Evolutionary conservation across 2,329 filamentous ascomycete species (phyloP).

Genomic region (Pseudogymnoascus sp.): DNA sequence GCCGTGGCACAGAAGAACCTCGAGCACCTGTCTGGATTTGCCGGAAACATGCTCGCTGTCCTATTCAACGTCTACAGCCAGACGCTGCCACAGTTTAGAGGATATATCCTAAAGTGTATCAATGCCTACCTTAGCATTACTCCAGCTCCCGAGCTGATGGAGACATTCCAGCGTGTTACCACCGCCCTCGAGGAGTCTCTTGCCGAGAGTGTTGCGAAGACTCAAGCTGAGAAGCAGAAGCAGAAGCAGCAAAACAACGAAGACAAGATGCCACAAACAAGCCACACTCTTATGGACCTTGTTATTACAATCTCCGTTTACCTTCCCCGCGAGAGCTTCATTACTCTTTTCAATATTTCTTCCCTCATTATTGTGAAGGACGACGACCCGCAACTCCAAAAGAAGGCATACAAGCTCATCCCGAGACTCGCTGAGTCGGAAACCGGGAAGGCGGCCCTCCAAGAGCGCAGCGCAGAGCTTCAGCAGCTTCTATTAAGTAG

Average conservation of each 20-base stretch:
- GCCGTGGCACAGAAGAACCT: constrained; percentile 70
- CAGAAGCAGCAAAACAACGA: constrained; percentile 45
- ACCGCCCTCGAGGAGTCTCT: constrained; percentile 72
- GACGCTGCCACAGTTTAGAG: constrained; percentile 84
- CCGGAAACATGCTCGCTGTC: constrained; percentile 85
- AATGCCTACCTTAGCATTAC: constrained; percentile 91
- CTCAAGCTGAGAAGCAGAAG: constrained; percentile 56
- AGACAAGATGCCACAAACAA: constrained; percentile 79
- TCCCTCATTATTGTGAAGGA: constrained; percentile 72
- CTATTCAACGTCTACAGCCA: constrained; percentile 99
- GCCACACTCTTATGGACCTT: constrained; percentile 92
- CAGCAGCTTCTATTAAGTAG: constrained; percentile 74
- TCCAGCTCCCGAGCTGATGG: constrained; percentile 66
- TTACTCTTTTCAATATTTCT: constrained; percentile 77
- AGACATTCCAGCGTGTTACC: constrained; percentile 82
- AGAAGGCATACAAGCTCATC: constrained; percentile 98
- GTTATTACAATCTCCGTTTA: constrained; percentile 95
- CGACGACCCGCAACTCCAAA: constrained; percentile 86
- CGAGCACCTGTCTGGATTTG: constrained; percentile 67
- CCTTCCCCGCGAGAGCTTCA: constrained; percentile 78
- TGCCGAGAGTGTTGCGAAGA: constrained; percentile 48
- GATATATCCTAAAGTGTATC: constrained; percentile 86
- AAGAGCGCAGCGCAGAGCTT: constrained; percentile 67
- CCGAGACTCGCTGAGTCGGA: constrained; percentile 79
- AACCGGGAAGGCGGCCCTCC: constrained; percentile 65